Evolutionary conservation across 345 rosid genomes (phyloP).

Genomic region (Eucalyptus erythrocorys): DNA sequence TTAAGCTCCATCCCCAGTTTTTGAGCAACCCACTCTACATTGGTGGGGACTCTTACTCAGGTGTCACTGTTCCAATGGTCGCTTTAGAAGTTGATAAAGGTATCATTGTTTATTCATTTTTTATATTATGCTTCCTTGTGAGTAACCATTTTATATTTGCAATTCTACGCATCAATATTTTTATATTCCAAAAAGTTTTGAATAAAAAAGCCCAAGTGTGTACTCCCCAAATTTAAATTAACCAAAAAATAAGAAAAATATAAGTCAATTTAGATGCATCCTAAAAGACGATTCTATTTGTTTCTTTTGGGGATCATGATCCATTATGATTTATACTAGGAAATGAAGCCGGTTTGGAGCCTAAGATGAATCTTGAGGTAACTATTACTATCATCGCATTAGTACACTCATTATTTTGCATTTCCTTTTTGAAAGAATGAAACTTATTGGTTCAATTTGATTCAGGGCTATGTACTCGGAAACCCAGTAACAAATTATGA

Average conservation of each 20-base stretch:
- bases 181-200: neutral
- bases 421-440: neutral
- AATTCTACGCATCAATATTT: too few relatives aligned
- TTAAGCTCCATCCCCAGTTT: conserved; percentile 7
- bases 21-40: conserved; percentile 9
- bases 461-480: conserved; percentile 15
- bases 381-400: neutral
- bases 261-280: neutral
- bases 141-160: neutral
- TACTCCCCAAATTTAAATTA: neutral
- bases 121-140: too few relatives aligned
- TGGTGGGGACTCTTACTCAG: conserved; percentile 21
- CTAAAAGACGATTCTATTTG: neutral
- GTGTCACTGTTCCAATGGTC: conserved; percentile 2
- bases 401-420: neutral
- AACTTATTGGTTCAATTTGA: neutral
- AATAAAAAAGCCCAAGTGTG: neutral
- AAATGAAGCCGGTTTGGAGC: neutral
- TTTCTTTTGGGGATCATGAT: neutral
- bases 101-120: neutral
- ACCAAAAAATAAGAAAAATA: neutral
- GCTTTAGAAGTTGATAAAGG: conserved; percentile 3
- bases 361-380: neutral
- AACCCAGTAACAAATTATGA: conserved; percentile 8
- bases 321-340: neutral